Percentiles rank a stretch among this genome's conserved stretches.
Conservation (phyloP, 306 rosid genomes). For the Lablab purpureus region DNA sequence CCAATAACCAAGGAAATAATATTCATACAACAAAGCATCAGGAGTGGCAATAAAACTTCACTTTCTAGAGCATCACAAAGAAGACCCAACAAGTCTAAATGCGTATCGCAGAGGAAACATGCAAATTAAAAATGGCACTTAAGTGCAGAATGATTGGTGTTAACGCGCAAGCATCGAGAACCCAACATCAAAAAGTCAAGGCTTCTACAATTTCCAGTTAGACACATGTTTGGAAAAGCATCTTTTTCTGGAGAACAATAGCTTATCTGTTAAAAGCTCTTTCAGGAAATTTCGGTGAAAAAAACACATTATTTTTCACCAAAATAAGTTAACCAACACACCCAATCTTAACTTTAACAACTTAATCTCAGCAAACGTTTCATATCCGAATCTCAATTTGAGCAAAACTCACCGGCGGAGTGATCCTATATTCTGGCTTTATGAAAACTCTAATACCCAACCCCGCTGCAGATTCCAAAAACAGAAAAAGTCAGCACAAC, state of each 20-base stretch:
- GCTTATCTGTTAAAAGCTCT: neutral
- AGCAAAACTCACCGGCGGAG: slow-evolving; percentile 71
- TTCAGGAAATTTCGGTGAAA: neutral
- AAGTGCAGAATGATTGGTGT: neutral
- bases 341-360: neutral
- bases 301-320: neutral
- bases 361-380: neutral
- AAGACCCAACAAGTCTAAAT: neutral
- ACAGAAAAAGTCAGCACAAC: neutral
- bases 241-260: neutral
- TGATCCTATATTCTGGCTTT: slow-evolving; percentile 76
- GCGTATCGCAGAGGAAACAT: neutral
- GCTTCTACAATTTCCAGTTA: neutral
- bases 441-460: slow-evolving; percentile 71
- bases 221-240: neutral
- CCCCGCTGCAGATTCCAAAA: slow-evolving; percentile 64
- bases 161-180: neutral
- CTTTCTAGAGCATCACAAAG: neutral
- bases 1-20: slow-evolving; percentile 3
- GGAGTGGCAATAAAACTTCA: neutral
- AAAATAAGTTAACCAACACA: neutral
- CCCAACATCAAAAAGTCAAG: neutral
- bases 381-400: neutral
- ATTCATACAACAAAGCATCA: neutral
- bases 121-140: neutral